Evolutionary conservation across 1,284 basidiomycete species (phyloP).

Genomic region (Pisolithus thermaeus): DNA sequence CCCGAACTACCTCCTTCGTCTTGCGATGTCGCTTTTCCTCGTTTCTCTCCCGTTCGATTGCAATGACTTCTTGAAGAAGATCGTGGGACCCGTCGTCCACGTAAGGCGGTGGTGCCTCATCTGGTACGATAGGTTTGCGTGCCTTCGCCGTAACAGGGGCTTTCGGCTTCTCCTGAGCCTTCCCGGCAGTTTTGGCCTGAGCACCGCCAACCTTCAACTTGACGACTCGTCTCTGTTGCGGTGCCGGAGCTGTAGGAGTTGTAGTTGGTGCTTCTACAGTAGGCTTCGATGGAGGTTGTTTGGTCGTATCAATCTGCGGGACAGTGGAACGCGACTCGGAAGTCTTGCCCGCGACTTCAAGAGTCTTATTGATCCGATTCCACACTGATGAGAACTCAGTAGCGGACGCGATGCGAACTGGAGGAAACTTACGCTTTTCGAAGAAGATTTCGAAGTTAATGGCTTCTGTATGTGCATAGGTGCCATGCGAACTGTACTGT

Average conservation of each 20-base stretch:
- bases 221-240: constrained; percentile 47
- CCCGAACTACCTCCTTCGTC: constrained; percentile 21
- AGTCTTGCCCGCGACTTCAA: constrained; percentile 43
- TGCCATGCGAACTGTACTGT: constrained; percentile 75
- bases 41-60: constrained; percentile 66
- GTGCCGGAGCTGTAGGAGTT: constrained; percentile 23
- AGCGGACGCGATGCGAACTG: constrained; percentile 1
- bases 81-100: constrained; percentile 74
- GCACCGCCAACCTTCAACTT: constrained; percentile 46
- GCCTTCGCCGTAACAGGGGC: constrained; percentile 34
- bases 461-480: constrained; percentile 74
- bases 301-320: constrained; percentile 30
- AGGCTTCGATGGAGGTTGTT: constrained; percentile 20
- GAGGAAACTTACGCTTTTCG: constrained; percentile 63
- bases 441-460: constrained; percentile 78
- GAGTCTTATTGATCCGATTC: constrained; percentile 72
- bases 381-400: constrained; percentile 45
- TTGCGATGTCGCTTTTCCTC: constrained; percentile 38
- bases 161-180: constrained; percentile 26
- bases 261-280: constrained; percentile 2
- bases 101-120: constrained; percentile 56
- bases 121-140: constrained; percentile 43
- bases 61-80: constrained; percentile 73
- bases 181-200: constrained; percentile 27
- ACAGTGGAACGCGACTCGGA: constrained; percentile 27